Evolutionary conservation across 108 stramenopile species (phyloP).

Genomic region (Aurantiochytrium sp.): DNA sequence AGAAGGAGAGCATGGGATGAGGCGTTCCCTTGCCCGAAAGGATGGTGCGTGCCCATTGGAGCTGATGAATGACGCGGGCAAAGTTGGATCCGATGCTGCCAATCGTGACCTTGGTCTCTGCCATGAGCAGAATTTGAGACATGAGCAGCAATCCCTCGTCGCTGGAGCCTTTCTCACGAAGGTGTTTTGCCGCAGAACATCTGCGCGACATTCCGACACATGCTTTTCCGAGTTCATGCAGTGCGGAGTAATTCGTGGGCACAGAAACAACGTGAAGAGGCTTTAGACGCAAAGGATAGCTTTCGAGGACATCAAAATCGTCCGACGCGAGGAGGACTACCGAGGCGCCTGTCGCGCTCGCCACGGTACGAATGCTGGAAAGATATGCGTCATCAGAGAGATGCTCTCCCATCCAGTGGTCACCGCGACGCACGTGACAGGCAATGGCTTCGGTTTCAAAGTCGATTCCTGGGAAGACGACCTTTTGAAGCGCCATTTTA

Average conservation of each 20-base stretch:
- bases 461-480: neutral
- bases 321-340: neutral
- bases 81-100: neutral
- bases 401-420: slow-evolving; percentile 17
- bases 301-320: neutral
- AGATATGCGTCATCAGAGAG: neutral
- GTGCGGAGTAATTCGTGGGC: neutral
- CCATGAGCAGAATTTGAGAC: neutral
- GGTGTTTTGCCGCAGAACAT: neutral
- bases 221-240: neutral
- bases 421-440: neutral
- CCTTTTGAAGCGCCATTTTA: neutral
- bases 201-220: neutral
- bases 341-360: neutral
- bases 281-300: neutral
- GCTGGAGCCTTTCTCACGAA: neutral
- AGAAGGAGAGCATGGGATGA: neutral
- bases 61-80: neutral
- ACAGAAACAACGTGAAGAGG: neutral
- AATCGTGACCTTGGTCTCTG: neutral
- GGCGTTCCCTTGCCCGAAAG: neutral
- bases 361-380: neutral
- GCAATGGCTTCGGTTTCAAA: neutral
- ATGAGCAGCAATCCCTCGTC: neutral
- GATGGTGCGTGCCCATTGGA: neutral